phyloP scores from a whole-genome alignment of 23 red algal species.

The Cyanidiococcus yangmingshanensis region DNA sequence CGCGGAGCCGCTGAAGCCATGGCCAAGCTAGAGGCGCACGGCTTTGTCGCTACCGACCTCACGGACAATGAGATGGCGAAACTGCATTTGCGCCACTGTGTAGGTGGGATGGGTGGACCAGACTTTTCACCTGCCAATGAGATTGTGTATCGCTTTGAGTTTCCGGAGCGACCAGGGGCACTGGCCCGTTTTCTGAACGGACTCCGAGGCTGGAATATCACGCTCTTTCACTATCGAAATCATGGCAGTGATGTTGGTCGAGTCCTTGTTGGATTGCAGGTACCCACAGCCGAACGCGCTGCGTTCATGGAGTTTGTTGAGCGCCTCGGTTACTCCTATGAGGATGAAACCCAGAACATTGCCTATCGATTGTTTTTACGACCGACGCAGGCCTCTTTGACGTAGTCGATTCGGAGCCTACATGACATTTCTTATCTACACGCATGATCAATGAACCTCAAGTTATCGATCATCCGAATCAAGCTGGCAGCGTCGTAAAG shows the following conservation, averaged over 20 bases:
- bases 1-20: conserved; percentile 33
- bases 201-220: conserved; percentile 66
- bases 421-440: too few relatives aligned
- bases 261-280: conserved; percentile 67
- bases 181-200: conserved; percentile 53
- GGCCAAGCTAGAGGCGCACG: conserved; percentile 18
- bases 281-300: conserved; percentile 18
- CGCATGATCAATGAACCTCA: too few relatives aligned
- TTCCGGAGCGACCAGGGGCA: conserved; percentile 85
- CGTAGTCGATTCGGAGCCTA: too few relatives aligned
- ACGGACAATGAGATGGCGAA: conserved; percentile 97
- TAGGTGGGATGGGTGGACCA: conserved; percentile 43
- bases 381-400: background rate
- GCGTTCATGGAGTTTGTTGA: conserved; percentile 38
- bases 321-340: conserved; percentile 22
- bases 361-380: conserved; percentile 26
- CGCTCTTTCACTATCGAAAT: conserved; percentile 95
- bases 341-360: conserved; percentile 30
- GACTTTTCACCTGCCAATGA: conserved; percentile 26
- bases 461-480: too few relatives aligned
- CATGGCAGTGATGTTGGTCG: conserved; percentile 88
- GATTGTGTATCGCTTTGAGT: conserved; percentile 80
- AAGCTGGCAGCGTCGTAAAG: too few relatives aligned
- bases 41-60: conserved; percentile 43
- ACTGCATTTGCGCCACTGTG: conserved; percentile 80